Evolutionary conservation across 2,329 filamentous ascomycete genomes (phyloP).

Genomic region (Didymosphaeria variabile): DNA sequence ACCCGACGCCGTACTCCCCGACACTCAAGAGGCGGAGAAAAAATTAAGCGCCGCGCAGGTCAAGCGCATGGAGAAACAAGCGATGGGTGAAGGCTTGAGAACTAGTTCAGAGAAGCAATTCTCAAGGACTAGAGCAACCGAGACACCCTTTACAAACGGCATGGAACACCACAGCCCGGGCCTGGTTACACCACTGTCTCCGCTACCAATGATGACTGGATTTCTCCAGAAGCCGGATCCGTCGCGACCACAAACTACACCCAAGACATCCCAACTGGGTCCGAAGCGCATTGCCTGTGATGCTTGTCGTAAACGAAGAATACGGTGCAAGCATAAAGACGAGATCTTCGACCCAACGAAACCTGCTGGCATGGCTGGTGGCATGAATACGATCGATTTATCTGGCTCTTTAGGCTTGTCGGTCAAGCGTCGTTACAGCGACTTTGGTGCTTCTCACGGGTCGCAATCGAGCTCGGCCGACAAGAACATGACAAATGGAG

Average conservation of each 20-base stretch:
- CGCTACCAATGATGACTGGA: constrained; percentile 44
- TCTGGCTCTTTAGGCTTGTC: constrained; percentile 45
- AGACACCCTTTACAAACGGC: constrained; percentile 25
- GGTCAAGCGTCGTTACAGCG: constrained; percentile 45
- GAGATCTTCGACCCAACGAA: constrained; percentile 52
- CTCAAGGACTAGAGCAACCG: constrained; percentile 50
- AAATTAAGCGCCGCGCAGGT: constrained; percentile 64
- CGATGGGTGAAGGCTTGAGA: constrained; percentile 52
- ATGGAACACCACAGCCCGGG: constrained; percentile 18
- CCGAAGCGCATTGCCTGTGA: constrained; percentile 70
- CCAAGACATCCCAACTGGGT: constrained; percentile 66
- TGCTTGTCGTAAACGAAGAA: constrained; percentile 68
- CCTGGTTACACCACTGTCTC: constrained; percentile 24
- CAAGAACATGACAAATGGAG: constrained; percentile 14
- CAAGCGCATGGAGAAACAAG: constrained; percentile 65
- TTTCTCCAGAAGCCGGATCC: constrained; percentile 48
- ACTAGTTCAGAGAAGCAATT: constrained; percentile 52
- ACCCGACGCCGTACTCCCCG: constrained; percentile 63
- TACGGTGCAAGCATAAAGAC: constrained; percentile 71
- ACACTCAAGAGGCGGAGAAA: constrained; percentile 54
- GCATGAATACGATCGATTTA: constrained; percentile 43
- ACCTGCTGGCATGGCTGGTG: constrained; percentile 27
- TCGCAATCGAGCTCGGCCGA: constrained; percentile 20
- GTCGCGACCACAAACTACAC: constrained; percentile 55
- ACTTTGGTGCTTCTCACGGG: constrained; percentile 28